Base-by-base conservation (phyloP, 768 basidiomycete genomes). In the Mycena indigotica region DNA sequence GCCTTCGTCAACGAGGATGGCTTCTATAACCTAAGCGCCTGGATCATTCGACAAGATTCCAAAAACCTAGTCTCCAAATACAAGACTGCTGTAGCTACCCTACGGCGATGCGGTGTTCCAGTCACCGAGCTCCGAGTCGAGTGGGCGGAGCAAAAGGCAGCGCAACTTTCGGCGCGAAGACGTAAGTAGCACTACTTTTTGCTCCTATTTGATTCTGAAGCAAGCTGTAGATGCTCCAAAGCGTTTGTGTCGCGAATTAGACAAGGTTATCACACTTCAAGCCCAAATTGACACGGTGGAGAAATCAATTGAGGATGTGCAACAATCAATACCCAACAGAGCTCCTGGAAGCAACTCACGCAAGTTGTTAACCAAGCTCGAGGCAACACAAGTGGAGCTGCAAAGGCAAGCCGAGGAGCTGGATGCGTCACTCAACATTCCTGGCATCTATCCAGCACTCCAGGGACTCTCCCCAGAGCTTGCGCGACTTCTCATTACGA, bases 401-500 rank as follows among this genome's bases (percentile, higher is more conserved):
- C 61, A 62, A 13, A 53, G 59, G 1, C 51, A 70, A 51, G 69
- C 73, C 0, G 72, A 78, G 28, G 54, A 38, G 0, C 58, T 78
- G 0, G 77, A 75, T 61, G 32, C 65, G 1, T 70, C 73, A 0
- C 61, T 78, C 17, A 75, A 78, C 40, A 55, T 77, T 5, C 65
- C 63, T 1, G 62, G 70, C 3, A n/a, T 39, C 6, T 75, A 71
- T 38, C 76, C 73, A 0, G 72, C 72, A 25, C 71, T 78, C n/a
- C 32, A 61, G 23, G 65, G 65, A 8, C 35, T 73, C 13, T 55
- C 66, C 19, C 40, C 69, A 2, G 61, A 70, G 6, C 75, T 75
- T 55, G 63, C 76, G 2, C 56, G 57, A 4, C 66, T 60, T 0
- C 67, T 79, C 0, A 53, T 78, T 2, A 66, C 75, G 58, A 73